Conservation (phyloP, 116 monocot species). For the Phalaenopsis hybrid region DNA sequence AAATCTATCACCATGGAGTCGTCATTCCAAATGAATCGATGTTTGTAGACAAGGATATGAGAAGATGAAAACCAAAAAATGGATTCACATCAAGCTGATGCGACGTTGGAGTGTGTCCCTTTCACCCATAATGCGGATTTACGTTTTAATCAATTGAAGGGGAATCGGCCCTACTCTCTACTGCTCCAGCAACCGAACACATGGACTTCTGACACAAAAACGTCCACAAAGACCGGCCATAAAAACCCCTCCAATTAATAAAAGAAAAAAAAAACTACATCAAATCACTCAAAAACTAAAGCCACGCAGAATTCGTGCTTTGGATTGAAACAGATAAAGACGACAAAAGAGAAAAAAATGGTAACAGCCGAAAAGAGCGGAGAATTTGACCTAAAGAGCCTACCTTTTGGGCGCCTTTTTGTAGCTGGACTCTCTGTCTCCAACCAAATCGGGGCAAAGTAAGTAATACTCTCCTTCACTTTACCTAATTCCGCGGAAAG, state of each 20-base stretch:
- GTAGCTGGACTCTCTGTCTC: background rate
- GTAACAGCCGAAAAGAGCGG: background rate
- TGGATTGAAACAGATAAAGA: background rate
- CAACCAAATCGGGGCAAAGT: conserved; percentile 2
- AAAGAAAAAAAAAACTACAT: background rate
- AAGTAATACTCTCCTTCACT: background rate
- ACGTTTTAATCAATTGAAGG: background rate
- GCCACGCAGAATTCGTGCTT: background rate
- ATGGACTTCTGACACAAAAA: conserved; percentile 4
- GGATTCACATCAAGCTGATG: background rate
- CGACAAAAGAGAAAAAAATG: background rate
- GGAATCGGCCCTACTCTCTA: background rate
- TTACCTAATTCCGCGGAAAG: background rate
- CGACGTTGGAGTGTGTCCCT: background rate
- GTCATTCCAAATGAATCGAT: background rate
- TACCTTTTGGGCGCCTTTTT: background rate
- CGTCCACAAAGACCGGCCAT: background rate
- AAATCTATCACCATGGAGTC: background rate
- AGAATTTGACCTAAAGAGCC: background rate
- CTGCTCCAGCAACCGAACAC: background rate
- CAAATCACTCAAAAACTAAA: background rate
- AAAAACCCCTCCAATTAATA: background rate
- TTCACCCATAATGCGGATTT: background rate
- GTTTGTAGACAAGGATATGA: background rate
- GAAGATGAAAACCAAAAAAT: background rate